These are phyloP conservation scores for Aspergillus indologenus DNA, from an alignment of 495 filamentous ascomycete genomes.

Conservation along the genomic window DNA sequence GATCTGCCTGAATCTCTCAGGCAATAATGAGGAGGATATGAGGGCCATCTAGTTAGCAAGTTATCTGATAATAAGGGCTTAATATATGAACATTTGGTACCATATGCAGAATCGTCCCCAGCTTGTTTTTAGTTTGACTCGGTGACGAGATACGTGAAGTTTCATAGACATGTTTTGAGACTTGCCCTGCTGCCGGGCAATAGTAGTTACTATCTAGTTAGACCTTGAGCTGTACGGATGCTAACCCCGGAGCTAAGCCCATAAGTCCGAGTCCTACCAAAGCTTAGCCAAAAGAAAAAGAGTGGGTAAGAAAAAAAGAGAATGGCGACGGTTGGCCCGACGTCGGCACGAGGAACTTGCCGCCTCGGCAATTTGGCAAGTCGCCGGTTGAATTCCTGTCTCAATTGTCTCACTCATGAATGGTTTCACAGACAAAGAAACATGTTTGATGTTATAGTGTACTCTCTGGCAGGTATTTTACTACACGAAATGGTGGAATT, in stretches of 20 bases:
- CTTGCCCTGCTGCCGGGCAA: not conserved
- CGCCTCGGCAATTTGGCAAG: not conserved
- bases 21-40: conserved; percentile 20
- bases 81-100: not conserved
- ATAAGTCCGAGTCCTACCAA: conserved; percentile 1
- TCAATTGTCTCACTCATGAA: not conserved
- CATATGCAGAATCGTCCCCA: not conserved
- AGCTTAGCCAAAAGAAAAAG: not conserved
- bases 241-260: not conserved
- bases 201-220: not conserved
- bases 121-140: too few relatives aligned
- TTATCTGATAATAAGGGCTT: not conserved
- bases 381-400: not conserved
- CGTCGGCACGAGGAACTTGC: not conserved
- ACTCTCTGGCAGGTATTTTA: not conserved
- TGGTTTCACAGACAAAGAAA: not conserved
- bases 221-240: not conserved
- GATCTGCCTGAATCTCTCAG: conserved; percentile 15
- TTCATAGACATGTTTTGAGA: not conserved
- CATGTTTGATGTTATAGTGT: not conserved
- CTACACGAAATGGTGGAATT: too few relatives aligned
- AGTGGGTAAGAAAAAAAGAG: not conserved
- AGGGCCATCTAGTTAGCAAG: not conserved
- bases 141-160: too few relatives aligned
- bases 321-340: not conserved